These are phyloP conservation scores for Corchorus olitorius DNA, from an alignment of 345 rosid genomes.

Conservation along the genomic window DNA sequence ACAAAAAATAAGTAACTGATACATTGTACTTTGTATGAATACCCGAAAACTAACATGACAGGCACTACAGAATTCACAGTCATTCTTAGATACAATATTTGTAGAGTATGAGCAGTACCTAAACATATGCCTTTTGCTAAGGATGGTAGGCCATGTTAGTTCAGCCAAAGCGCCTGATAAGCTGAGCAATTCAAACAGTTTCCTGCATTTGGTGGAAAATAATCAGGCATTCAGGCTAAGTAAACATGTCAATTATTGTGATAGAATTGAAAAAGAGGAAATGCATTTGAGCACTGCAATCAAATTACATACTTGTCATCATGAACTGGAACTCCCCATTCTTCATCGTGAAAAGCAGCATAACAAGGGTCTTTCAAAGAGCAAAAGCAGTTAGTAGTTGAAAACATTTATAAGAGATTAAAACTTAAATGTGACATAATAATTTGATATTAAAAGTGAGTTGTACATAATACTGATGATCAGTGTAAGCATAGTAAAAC, in stretches of 20 bases:
- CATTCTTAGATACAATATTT: background rate
- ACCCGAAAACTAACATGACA: background rate
- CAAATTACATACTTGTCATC: constrained; percentile 70
- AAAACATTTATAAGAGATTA: background rate
- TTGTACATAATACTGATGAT: background rate
- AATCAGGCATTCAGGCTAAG: constrained; percentile 13
- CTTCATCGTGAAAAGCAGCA: constrained; percentile 84
- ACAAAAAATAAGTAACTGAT: background rate
- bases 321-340: constrained; percentile 86
- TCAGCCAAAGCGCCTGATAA: constrained; percentile 89
- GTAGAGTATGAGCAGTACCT: constrained; percentile 42
- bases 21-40: background rate
- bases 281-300: background rate
- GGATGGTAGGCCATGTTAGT: constrained; percentile 81
- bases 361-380: constrained; percentile 49
- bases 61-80: background rate
- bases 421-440: background rate
- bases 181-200: constrained; percentile 76
- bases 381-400: constrained; percentile 21
- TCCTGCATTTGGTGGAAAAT: constrained; percentile 44
- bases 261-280: background rate
- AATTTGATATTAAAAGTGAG: background rate
- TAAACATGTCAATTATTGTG: background rate
- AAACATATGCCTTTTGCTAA: constrained; percentile 66
- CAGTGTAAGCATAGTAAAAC: background rate